Evolutionary conservation across 148 eudicot species (phyloP).

Genomic region (Vaccinium macrocarpon): DNA sequence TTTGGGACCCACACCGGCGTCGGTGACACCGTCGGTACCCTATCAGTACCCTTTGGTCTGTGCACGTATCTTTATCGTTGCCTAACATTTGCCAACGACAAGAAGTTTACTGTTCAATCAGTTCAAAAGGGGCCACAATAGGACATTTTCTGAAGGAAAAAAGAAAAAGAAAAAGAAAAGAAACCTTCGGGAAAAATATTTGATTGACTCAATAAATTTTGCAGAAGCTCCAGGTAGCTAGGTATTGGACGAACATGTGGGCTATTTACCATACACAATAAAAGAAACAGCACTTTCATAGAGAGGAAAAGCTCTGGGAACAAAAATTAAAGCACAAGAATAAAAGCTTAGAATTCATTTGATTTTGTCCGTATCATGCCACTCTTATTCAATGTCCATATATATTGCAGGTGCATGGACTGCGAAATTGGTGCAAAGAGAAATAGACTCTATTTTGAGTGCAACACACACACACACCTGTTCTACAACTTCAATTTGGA

Average conservation of each 20-base stretch:
- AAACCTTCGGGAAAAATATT: no score
- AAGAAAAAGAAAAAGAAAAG: neutral
- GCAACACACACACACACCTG: neutral
- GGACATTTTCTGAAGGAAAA: neutral
- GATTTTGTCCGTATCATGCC: neutral
- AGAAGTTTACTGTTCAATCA: neutral
- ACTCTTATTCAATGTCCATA: neutral
- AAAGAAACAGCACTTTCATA: neutral
- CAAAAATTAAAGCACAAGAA: neutral
- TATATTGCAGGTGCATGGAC: slow-evolving; percentile 2
- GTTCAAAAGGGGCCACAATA: neutral
- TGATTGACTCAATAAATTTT: neutral
- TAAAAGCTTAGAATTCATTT: neutral
- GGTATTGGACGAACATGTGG: neutral
- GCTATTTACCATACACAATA: neutral
- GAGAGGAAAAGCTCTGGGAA: neutral
- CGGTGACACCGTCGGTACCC: no score
- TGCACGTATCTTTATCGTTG: no score
- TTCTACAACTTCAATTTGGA: slow-evolving; percentile 1
- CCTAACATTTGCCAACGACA: neutral
- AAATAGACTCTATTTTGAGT: neutral
- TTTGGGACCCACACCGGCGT: no score
- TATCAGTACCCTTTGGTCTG: no score
- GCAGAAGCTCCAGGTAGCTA: neutral
- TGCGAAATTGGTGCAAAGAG: neutral